Conservation (phyloP, 306 rosid genomes). For the Vigna trinervia region DNA sequence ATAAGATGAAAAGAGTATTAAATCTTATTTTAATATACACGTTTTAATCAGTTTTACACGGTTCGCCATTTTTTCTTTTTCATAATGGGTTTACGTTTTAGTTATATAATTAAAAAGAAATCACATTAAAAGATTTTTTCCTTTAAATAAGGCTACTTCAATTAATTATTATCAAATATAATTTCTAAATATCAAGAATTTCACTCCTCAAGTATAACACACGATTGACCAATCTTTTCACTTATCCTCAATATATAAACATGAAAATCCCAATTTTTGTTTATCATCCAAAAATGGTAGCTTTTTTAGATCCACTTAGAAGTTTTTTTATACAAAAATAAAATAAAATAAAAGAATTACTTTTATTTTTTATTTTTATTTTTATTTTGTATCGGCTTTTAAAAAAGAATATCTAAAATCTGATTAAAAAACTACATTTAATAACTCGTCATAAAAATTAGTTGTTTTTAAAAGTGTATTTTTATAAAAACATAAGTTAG, state of each 20-base stretch:
- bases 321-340: not conserved
- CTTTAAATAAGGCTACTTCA: not conserved
- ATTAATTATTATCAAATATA: not conserved
- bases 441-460: not conserved
- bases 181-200: not conserved
- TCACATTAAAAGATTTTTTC: not conserved
- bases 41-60: not conserved
- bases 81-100: not conserved
- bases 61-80: not conserved
- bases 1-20: not conserved
- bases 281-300: not conserved
- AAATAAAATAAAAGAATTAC: not conserved
- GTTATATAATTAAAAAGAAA: not conserved
- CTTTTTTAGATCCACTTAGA: no score
- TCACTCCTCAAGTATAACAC: not conserved
- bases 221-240: not conserved
- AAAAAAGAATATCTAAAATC: not conserved
- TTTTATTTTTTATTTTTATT: no score
- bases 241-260: not conserved
- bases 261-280: not conserved
- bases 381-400: not conserved
- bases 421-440: not conserved
- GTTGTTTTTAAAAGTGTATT: no score
- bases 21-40: not conserved
- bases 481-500: not conserved